Base-by-base conservation (phyloP, 164 flowering plant genomes). In the Liriodendron chinense region DNA sequence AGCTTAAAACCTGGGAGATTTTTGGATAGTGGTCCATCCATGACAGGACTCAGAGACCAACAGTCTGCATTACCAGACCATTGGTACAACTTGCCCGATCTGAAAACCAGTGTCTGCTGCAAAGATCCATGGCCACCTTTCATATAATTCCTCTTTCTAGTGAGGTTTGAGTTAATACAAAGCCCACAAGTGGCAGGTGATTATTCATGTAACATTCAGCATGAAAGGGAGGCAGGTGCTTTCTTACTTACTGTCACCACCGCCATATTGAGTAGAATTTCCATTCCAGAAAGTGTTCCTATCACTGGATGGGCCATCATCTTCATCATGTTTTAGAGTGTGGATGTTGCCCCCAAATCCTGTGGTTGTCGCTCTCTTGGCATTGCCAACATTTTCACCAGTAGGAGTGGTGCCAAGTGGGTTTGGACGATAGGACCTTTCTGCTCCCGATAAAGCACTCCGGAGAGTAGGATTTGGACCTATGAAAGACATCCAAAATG, bases 211-310 rank as follows among this genome's bases (percentile, higher is more conserved):
- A 22, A 64, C 12, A 64, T 64, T 24, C 13, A n/a, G 67, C 25
- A 1, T 64, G 25, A 9, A 64, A 64, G 67, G 24, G 67, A 14
- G 62, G 62, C 22, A 21, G 67, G 12, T 24, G 18, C 26, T 20
- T 43, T 3, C 12, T 64, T 50, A 62, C 63, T 74, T 70, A 70
- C 80, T 71, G 24, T 87, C 81, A 63, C 96, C 96, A 12, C 59
- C 59, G 43, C 94, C 96, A 78, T 81, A 94, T 76, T 92, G 87
- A 20, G 98, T 94, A 62, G 97, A 92, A 76, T 94, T 94, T 50
- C 98, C 98, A 71, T 94, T 94, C 98, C 97, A 94, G 73, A 87
- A 94, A 47, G 94, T 71, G 74, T 92, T 94, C 80, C 86, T 82
- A 71, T 85, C 92, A 2, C 68, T 75, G 71, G 84, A 84, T 22